phyloP scores from a whole-genome alignment of 371 early-diverging fungal species.

The Rhizopus microsporus region DNA sequence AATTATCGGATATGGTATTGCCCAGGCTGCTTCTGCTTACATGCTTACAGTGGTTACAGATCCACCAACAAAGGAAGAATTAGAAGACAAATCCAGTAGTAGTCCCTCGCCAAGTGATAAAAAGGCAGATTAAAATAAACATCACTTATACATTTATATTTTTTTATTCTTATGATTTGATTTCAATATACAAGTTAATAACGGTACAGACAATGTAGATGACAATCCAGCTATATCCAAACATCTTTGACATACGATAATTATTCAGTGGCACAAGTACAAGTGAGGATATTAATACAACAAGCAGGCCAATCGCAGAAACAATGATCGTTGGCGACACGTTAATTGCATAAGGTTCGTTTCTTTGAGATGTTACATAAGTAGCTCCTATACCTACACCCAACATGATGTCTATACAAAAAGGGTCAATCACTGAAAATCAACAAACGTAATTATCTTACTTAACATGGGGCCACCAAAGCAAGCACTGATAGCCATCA shows the following conservation, averaged over 20 bases:
- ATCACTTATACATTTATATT: background rate
- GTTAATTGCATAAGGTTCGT: constrained; percentile 47
- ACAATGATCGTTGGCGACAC: constrained; percentile 58
- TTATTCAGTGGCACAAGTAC: constrained; percentile 56
- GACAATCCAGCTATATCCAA: constrained; percentile 55
- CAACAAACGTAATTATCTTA: constrained; percentile 32
- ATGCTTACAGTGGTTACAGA: constrained; percentile 58
- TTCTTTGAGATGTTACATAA: constrained; percentile 51
- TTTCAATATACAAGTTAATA: constrained; percentile 55
- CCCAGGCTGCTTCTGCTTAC: constrained; percentile 60
- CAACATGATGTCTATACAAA: constrained; percentile 64
- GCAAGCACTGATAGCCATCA: constrained; percentile 86
- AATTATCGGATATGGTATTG: constrained; percentile 56
- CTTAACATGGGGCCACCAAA: constrained; percentile 85
- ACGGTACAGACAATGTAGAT: constrained; percentile 55
- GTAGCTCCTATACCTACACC: constrained; percentile 75
- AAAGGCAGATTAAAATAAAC: too few relatives aligned
- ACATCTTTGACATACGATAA: constrained; percentile 50
- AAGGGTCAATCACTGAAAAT: background rate
- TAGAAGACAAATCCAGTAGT: background rate
- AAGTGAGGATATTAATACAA: constrained; percentile 47
- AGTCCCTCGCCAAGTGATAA: too few relatives aligned
- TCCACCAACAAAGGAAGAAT: constrained; percentile 33
- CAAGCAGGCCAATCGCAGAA: constrained; percentile 50
- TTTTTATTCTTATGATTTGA: constrained; percentile 20